These are phyloP conservation scores for Melastoma candidum DNA, from an alignment of 441 rosid genomes.

Conservation along the genomic window DNA sequence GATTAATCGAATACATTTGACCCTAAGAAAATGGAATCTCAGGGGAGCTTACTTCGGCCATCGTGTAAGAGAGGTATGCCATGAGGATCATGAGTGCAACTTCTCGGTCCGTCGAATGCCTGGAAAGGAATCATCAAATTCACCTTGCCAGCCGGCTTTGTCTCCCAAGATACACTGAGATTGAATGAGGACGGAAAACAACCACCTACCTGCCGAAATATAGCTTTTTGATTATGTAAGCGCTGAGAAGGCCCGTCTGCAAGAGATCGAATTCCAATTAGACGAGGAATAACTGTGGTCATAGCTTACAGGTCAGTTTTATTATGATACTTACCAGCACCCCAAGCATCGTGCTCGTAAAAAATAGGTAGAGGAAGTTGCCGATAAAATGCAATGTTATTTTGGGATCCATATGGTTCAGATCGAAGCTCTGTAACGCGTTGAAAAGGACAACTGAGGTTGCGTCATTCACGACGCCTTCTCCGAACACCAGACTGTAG, in stretches of 20 bases:
- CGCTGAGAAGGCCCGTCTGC: conserved; percentile 80
- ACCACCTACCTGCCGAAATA: conserved; percentile 76
- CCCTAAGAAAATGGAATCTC: neutral
- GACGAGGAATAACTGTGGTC: conserved; percentile 1
- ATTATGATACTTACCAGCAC: conserved; percentile 42
- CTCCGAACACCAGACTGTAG: conserved; percentile 91
- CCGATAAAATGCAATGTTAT: conserved; percentile 15
- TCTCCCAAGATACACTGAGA: no score
- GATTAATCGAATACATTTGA: neutral
- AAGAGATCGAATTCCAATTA: conserved; percentile 11
- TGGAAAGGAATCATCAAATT: conserved; percentile 17
- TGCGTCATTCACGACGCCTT: conserved; percentile 96
- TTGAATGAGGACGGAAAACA: no score
- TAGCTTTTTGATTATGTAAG: conserved; percentile 74
- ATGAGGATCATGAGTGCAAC: conserved; percentile 88
- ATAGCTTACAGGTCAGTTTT: neutral
- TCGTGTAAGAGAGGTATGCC: conserved; percentile 93
- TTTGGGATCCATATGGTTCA: conserved; percentile 5
- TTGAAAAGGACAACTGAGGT: conserved; percentile 96
- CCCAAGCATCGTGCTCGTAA: conserved; percentile 77
- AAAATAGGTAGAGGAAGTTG: conserved; percentile 67
- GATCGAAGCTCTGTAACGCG: conserved; percentile 53
- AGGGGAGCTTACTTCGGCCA: conserved; percentile 67
- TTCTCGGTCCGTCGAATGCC: conserved; percentile 94
- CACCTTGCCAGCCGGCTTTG: no score